These are phyloP conservation scores for Parmelia sp. DNA, from an alignment of 495 filamentous ascomycete species.

Conservation along the genomic window DNA sequence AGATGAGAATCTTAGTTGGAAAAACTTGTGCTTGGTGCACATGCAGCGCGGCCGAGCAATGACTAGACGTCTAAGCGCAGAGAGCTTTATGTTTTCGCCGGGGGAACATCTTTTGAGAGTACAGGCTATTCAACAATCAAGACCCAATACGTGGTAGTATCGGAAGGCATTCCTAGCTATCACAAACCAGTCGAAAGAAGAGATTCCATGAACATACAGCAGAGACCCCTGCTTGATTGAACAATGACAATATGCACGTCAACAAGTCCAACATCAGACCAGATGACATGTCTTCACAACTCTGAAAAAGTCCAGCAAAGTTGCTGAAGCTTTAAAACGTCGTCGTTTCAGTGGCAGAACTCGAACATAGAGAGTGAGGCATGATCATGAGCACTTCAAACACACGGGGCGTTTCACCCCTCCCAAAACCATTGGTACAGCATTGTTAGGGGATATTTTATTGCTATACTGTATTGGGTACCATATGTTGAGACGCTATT, in stretches of 20 bases:
- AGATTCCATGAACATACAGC: background rate
- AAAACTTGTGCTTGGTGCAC: background rate
- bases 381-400: background rate
- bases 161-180: background rate
- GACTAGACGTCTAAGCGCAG: background rate
- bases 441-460: background rate
- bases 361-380: background rate
- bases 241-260: background rate
- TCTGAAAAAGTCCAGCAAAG: background rate
- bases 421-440: background rate
- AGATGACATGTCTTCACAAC: background rate
- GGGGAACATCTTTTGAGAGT: background rate
- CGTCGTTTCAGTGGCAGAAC: background rate
- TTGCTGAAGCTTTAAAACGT: background rate
- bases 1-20: too few species aligned
- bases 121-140: background rate
- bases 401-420: background rate
- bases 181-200: background rate
- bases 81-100: background rate
- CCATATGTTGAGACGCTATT: slow-evolving; percentile 1
- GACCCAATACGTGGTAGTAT: background rate
- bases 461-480: background rate
- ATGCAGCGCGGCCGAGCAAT: background rate
- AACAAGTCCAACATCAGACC: background rate
- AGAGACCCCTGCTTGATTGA: background rate